phyloP scores from a whole-genome alignment of 2,329 filamentous ascomycete genomes.

The Paecilomyces sp. region DNA sequence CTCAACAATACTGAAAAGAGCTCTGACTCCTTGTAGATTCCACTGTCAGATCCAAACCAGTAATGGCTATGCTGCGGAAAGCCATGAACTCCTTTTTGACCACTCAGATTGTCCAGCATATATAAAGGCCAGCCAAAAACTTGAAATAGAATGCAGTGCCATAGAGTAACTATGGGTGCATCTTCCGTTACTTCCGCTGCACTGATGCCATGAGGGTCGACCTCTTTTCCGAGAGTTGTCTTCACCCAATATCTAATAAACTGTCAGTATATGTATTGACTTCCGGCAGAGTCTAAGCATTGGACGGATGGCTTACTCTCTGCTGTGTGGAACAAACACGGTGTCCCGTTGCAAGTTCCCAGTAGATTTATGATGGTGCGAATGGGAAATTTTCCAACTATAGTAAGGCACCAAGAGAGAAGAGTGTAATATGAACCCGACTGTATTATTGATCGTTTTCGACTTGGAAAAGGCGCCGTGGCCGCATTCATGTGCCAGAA shows the following conservation, averaged over 20 bases:
- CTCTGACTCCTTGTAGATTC: conserved; percentile 54
- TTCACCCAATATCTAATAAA: not conserved
- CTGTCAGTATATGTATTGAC: not conserved
- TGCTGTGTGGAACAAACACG: conserved; percentile 43
- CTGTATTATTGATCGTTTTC: conserved; percentile 47
- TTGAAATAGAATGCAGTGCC: conserved; percentile 53
- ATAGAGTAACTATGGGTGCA: conserved; percentile 48
- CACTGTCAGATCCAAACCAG: conserved; percentile 49
- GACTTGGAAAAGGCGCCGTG: conserved; percentile 57
- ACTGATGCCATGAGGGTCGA: conserved; percentile 37
- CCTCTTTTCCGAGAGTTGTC: conserved; percentile 21
- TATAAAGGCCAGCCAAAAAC: conserved; percentile 58
- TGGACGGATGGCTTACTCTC: not conserved
- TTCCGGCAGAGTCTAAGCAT: not conserved
- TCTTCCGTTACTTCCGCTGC: conserved; percentile 49
- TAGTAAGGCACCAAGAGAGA: conserved; percentile 62
- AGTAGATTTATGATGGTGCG: conserved; percentile 60
- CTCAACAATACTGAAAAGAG: conserved; percentile 50
- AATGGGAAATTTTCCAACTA: conserved; percentile 64
- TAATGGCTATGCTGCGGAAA: conserved; percentile 41
- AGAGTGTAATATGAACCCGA: conserved; percentile 59
- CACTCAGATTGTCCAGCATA: conserved; percentile 51
- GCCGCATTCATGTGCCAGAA: conserved; percentile 63
- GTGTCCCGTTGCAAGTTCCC: conserved; percentile 62
- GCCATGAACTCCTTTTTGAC: conserved; percentile 4